phyloP scores from a whole-genome alignment of 2,329 filamentous ascomycete genomes.

The Helicocarpus griseus region DNA sequence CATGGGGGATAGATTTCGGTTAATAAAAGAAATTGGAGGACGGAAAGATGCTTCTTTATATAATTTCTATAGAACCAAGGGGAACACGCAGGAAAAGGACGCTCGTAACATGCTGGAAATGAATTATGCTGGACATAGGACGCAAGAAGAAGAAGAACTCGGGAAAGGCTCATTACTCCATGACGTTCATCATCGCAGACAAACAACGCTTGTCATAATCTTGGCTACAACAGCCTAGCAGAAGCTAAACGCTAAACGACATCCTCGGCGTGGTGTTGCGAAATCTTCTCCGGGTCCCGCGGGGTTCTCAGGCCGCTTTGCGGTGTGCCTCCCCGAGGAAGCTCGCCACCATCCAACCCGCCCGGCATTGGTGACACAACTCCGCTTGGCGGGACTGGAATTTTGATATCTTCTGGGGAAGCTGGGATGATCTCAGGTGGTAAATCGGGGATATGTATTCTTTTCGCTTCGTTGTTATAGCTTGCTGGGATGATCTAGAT shows the following conservation, averaged over 20 bases:
- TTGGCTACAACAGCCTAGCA: background rate
- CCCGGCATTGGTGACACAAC: conserved; percentile 35
- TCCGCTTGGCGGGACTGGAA: conserved; percentile 57
- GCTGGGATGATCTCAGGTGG: conserved; percentile 59
- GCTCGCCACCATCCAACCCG: conserved; percentile 29
- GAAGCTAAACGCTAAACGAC: conserved; percentile 23
- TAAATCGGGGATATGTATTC: conserved; percentile 70
- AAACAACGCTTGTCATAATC: background rate
- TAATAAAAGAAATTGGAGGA: background rate
- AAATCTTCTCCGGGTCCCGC: conserved; percentile 35
- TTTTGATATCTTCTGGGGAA: conserved; percentile 71
- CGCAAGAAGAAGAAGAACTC: no score
- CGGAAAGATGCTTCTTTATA: background rate
- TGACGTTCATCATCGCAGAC: background rate
- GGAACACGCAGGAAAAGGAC: background rate
- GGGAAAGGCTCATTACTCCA: background rate
- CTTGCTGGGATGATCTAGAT: conserved; percentile 79
- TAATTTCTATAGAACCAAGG: background rate
- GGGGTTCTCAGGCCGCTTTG: conserved; percentile 33
- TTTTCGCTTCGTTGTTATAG: conserved; percentile 91
- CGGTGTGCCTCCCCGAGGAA: conserved; percentile 33
- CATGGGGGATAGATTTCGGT: conserved; percentile 64
- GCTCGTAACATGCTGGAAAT: background rate
- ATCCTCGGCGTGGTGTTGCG: conserved; percentile 36
- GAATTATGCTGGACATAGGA: background rate